These are phyloP conservation scores for Fomes fomentarius DNA, from an alignment of 1,284 basidiomycete species.

Conservation along the genomic window DNA sequence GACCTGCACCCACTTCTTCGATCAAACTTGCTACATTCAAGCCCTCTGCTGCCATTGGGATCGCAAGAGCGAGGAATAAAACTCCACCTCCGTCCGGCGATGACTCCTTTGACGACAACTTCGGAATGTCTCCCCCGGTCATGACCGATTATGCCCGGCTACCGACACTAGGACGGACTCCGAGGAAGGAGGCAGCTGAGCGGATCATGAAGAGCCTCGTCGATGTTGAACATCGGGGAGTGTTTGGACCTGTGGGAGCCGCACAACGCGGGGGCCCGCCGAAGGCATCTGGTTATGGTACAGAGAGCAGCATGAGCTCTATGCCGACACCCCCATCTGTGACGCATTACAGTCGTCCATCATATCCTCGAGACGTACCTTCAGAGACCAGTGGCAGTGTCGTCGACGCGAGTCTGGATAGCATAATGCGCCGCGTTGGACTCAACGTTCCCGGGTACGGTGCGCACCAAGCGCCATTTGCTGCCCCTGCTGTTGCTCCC, in stretches of 20 bases:
- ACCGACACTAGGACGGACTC: conserved; percentile 59
- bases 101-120: conserved; percentile 56
- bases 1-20: conserved; percentile 32
- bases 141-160: conserved; percentile 81
- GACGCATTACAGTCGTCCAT: conserved; percentile 53
- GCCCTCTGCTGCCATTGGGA: conserved; percentile 10
- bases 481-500: background rate
- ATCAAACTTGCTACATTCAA: conserved; percentile 24
- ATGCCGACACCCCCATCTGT: conserved; percentile 70
- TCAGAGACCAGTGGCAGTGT: conserved; percentile 46
- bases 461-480: background rate
- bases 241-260: conserved; percentile 21
- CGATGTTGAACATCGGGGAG: conserved; percentile 28
- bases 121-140: conserved; percentile 86
- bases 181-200: conserved; percentile 65
- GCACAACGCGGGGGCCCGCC: conserved; percentile 7
- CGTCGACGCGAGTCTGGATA: conserved; percentile 43
- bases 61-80: conserved; percentile 27
- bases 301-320: conserved; percentile 66
- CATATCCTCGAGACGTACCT: conserved; percentile 32
- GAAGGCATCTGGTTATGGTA: conserved; percentile 23
- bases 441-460: conserved; percentile 32
- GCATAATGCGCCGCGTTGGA: conserved; percentile 56
- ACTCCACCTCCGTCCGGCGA: conserved; percentile 35
- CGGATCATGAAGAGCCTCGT: conserved; percentile 67